Base-by-base conservation (phyloP, 1,139 yeast species). In the Kodamaea sp. region DNA sequence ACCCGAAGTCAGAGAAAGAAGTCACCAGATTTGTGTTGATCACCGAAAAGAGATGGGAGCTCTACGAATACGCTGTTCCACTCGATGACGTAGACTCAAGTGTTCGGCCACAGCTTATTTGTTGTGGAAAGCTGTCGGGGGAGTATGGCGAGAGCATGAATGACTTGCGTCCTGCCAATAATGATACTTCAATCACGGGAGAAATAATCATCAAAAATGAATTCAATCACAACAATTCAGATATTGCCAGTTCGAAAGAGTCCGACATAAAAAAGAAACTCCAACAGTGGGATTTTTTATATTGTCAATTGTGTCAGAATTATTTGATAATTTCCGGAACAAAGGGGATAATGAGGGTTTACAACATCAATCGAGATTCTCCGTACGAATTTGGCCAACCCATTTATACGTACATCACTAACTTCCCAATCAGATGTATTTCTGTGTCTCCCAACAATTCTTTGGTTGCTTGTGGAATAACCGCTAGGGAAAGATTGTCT, bases 341-440 rank as follows among this genome's bases (percentile, higher is more conserved):
- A 0, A 70, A 76, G 40, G 95, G 95, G 0, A 70, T 82, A 21
- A 62, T 87, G 46, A 63, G 90, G 39, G 80, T 86, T 1, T 73
- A 77, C 40, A 85, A 83, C 48, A 51, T 83, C 8, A 65, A 69
- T 9, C 59, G 70, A 14, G 32, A 50, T 7, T 44, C 59, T 1
- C 50, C 57, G 2, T 61, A 61, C 38, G 56, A 49, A 21, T 31
- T 68, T 31, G 95, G 95, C 3, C 68, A 69, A 40, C 79, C 84
- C 1, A 66, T 88, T 2, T 87, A 83, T 57, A 76, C 86, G 0
- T 79, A 85, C 51, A 64, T 73, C 26, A 80, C 90, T 19, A 76
- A 76, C 41, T 85, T 85, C 56, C 90, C 94, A 1, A 83, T 89
- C 22, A 61, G 95, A 39, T 87, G 95, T 50, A 69, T 87, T 37